Evolutionary conservation across 169 alveolate species (phyloP).

Genomic region (Plasmodium berghei): DNA sequence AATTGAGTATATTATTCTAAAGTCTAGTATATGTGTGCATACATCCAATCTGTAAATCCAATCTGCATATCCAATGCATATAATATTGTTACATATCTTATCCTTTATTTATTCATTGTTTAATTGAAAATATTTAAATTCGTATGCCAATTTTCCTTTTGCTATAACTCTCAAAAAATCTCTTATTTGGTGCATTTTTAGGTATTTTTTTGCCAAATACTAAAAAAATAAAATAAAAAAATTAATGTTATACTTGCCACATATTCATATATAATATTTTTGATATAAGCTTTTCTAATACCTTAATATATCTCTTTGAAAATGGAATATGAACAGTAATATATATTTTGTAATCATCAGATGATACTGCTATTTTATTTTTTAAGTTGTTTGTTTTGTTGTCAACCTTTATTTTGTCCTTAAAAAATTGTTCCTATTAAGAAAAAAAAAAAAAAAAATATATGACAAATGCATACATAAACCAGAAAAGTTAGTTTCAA

Average conservation of each 20-base stretch:
- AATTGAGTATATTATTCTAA: too few relatives aligned
- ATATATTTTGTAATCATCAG: slow-evolving; percentile 92
- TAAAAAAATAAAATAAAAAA: slow-evolving; percentile 70
- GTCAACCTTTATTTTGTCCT: slow-evolving; percentile 95
- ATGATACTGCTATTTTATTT: slow-evolving; percentile 90
- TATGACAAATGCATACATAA: slow-evolving; percentile 61
- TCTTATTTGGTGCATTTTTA: slow-evolving; percentile 97
- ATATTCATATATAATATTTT: neutral
- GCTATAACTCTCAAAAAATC: slow-evolving; percentile 98
- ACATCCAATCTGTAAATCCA: neutral
- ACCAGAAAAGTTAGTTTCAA: neutral
- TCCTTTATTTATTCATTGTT: slow-evolving; percentile 86
- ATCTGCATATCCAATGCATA: neutral
- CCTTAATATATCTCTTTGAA: slow-evolving; percentile 97
- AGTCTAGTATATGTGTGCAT: too few relatives aligned
- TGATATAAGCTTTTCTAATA: slow-evolving; percentile 16
- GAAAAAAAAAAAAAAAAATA: slow-evolving; percentile 30
- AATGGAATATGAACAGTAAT: slow-evolving; percentile 96
- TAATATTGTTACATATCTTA: too few relatives aligned
- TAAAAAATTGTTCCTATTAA: slow-evolving; percentile 93
- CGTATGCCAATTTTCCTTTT: slow-evolving; percentile 92
- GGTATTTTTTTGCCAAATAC: slow-evolving; percentile 98
- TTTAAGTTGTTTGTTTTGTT: slow-evolving; percentile 98
- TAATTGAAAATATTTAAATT: slow-evolving; percentile 94
- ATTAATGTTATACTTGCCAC: neutral